These are phyloP conservation scores for Jatropha podagrica DNA, from an alignment of 441 rosid species.

Conservation along the genomic window DNA sequence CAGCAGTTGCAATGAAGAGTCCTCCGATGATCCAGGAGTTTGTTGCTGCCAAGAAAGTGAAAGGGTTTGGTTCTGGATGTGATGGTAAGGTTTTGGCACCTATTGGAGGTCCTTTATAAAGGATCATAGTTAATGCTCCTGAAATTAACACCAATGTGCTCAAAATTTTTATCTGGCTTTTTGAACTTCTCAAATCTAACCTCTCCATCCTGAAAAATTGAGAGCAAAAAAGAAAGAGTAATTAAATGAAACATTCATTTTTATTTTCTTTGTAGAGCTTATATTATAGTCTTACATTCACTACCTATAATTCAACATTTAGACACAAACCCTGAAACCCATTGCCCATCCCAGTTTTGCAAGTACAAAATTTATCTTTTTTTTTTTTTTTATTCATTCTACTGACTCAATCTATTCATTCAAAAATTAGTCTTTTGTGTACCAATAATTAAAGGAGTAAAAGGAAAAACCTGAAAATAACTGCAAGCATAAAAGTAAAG, in stretches of 20 bases:
- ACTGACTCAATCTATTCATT: background rate
- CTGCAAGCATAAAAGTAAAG: slow-evolving; percentile 46
- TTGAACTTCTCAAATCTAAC: slow-evolving; percentile 38
- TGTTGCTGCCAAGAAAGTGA: slow-evolving; percentile 10
- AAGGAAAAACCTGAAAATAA: slow-evolving; percentile 39
- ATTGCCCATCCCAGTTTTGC: background rate
- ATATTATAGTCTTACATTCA: background rate
- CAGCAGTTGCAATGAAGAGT: slow-evolving; percentile 34
- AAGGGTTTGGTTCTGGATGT: slow-evolving; percentile 14
- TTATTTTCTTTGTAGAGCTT: too few species aligned
- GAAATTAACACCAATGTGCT: slow-evolving; percentile 39
- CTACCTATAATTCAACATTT: background rate
- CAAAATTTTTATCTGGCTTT: slow-evolving; percentile 39
- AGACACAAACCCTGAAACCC: background rate
- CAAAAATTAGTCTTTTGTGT: background rate
- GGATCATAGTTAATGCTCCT: slow-evolving; percentile 41
- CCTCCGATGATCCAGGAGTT: slow-evolving; percentile 49
- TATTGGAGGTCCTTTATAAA: slow-evolving; percentile 44
- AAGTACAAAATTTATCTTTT: background rate
- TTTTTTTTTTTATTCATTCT: too few species aligned
- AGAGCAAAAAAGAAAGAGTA: background rate
- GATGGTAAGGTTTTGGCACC: slow-evolving; percentile 14
- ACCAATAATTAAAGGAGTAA: background rate
- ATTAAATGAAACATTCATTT: background rate
- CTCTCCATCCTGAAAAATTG: slow-evolving; percentile 43